Evolutionary conservation across 345 rosid genomes (phyloP).

Genomic region (Populus alba): DNA sequence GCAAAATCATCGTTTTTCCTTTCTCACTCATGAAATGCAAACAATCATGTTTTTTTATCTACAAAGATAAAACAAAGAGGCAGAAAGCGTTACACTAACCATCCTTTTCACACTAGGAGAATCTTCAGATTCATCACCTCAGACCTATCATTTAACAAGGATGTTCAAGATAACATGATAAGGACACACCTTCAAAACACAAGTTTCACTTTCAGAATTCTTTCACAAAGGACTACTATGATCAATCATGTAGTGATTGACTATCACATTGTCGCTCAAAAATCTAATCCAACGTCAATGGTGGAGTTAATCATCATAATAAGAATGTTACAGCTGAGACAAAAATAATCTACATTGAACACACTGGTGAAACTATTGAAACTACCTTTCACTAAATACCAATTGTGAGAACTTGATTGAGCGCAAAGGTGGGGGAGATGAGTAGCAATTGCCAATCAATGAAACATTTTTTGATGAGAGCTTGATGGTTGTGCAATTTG

Average conservation of each 20-base stretch:
- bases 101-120: constrained; percentile 59
- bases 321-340: not conserved
- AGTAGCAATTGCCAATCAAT: no score
- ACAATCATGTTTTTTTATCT: not conserved
- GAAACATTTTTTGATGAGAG: no score
- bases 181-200: not conserved
- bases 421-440: no score
- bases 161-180: constrained; percentile 3
- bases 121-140: constrained; percentile 32
- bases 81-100: constrained; percentile 33
- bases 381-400: not conserved
- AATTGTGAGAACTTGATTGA: not conserved
- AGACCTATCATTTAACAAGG: constrained; percentile 39
- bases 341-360: no score
- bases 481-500: no score
- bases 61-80: not conserved
- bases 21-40: not conserved
- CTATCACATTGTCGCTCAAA: not conserved
- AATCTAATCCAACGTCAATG: not conserved
- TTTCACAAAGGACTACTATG: not conserved
- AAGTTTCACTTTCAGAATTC: not conserved
- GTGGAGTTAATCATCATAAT: not conserved
- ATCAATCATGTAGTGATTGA: not conserved
- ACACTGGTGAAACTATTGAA: not conserved
- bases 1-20: not conserved